Base-by-base conservation (phyloP, 768 basidiomycete genomes). In the Daedalea quercina region DNA sequence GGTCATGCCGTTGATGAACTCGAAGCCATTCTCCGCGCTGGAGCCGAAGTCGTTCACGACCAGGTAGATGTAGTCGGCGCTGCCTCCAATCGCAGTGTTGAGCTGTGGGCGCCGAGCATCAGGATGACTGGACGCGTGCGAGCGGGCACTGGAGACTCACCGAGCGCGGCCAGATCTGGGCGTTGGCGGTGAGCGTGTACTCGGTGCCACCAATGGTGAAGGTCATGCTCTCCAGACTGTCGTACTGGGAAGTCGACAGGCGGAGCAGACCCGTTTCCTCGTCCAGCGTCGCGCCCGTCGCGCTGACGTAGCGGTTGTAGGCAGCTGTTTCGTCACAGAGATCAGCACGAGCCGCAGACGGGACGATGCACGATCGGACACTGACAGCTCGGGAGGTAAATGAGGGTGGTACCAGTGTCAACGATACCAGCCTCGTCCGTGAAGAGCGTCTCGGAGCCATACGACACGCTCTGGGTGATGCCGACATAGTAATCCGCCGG, bases 161-260 rank as follows among this genome's bases (percentile, higher is more conserved):
- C 7, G 64, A 54, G 47, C 56, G 77, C 0, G 82, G 84, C 81
- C 83, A 87, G 51, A 80, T 77, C 70, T 88, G 85, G 1, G 81
- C 84, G 57, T 85, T 82, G 9, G 79, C 65, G 2, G 79, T 80
- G 52, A 87, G 60, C 12, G 65, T 67, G 78, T 81, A 47, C 15
- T 44, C 42, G 44, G 20, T 54, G 13, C 35, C 51, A 3, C 58
- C 58, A 28, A 59, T 56, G 34, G 55, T 49, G 53, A 63, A 64
- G 51, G 59, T 57, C n/a, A 61, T 44, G 49, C 56, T 60, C 51
- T 60, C 40, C 1, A 63, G 53, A 24, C 55, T 58, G 19, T 47
- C 51, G 54, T 57, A 64, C 50, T 65, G 59, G 3, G 43, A 51
- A 0, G 53, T 53, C 1, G 62, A 62, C 24, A 63, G 44, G 40